phyloP scores from a whole-genome alignment of 768 basidiomycete genomes.

The Lanmaoa pseudosensibilis region DNA sequence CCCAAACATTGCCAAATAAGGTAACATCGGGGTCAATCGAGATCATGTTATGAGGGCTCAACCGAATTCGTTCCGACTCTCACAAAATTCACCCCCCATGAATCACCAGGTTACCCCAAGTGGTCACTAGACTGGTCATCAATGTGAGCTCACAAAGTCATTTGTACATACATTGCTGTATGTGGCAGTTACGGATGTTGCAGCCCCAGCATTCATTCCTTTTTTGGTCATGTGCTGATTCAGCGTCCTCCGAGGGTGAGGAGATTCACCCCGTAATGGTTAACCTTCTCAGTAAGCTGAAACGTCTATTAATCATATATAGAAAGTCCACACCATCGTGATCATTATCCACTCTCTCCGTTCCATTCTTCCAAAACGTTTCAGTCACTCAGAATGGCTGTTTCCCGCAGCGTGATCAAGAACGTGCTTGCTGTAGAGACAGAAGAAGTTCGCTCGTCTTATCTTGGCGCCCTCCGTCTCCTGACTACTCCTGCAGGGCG shows the following conservation, averaged over 20 bases:
- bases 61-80: no score
- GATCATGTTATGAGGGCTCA: no score
- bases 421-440: slow-evolving; percentile 76
- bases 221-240: slow-evolving; percentile 11
- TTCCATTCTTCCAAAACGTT: neutral
- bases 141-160: no score
- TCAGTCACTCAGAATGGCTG: slow-evolving; percentile 27
- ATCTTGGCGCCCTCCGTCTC: neutral
- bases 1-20: no score
- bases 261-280: neutral
- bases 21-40: no score
- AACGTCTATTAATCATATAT: neutral
- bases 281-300: no score
- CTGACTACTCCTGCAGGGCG: slow-evolving; percentile 49
- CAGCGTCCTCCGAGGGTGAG: neutral
- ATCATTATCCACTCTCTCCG: neutral
- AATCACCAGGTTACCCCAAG: no score
- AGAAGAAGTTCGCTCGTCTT: slow-evolving; percentile 51
- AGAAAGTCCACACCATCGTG: neutral
- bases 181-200: no score
- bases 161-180: no score
- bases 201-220: neutral
- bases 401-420: slow-evolving; percentile 71
- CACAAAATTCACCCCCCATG: no score
- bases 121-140: no score